These are phyloP conservation scores for Aspergillus hancockii DNA, from an alignment of 495 filamentous ascomycete species.

Conservation along the genomic window DNA sequence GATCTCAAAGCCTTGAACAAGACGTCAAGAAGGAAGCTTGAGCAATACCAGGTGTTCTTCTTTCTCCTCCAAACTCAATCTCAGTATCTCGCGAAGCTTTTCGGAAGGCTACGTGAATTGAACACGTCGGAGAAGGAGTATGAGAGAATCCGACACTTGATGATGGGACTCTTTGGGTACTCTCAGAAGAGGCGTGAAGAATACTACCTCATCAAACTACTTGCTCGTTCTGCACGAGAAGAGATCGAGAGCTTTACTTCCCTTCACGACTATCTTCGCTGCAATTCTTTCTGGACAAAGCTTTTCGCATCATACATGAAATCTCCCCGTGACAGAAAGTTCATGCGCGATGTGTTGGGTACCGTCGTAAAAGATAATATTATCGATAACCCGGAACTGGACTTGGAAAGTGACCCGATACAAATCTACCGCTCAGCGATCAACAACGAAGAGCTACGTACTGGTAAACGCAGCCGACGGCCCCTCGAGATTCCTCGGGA, in stretches of 20 bases:
- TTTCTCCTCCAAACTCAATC: conserved; percentile 97
- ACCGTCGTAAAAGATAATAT: conserved; percentile 83
- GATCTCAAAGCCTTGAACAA: conserved; percentile 98
- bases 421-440: conserved; percentile 94
- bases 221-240: conserved; percentile 79
- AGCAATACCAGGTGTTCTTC: conserved; percentile 96
- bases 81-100: conserved; percentile 87
- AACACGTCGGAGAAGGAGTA: conserved; percentile 88
- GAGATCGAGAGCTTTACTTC: conserved; percentile 75
- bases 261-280: conserved; percentile 82
- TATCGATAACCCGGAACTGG: conserved; percentile 84
- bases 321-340: conserved; percentile 90
- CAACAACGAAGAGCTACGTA: conserved; percentile 95
- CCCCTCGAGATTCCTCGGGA: conserved; percentile 82
- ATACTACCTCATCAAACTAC: conserved; percentile 91
- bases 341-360: conserved; percentile 79
- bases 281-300: conserved; percentile 90
- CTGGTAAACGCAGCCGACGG: conserved; percentile 77
- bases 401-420: conserved; percentile 95
- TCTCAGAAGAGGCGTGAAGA: conserved; percentile 96
- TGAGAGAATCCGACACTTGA: conserved; percentile 85
- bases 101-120: conserved; percentile 78
- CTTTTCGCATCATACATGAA: conserved; percentile 85
- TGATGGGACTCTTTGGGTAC: conserved; percentile 97
- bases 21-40: conserved; percentile 88